Conservation (phyloP, 1,284 basidiomycete species). For the Wallemia hederae region DNA sequence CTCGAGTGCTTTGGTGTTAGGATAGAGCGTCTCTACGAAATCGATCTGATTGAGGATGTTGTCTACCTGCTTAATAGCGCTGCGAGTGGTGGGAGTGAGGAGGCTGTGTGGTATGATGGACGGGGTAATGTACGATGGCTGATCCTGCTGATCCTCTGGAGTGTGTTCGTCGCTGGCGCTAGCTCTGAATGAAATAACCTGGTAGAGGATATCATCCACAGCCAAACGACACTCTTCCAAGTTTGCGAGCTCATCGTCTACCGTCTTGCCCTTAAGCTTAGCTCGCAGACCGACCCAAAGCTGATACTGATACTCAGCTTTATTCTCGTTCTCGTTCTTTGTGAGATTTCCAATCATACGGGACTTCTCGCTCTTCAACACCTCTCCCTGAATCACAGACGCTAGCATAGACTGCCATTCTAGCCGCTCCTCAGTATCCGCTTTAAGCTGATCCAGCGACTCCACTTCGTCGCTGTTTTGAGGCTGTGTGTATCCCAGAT, state of each 20-base stretch:
- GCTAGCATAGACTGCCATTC: slow-evolving; percentile 88
- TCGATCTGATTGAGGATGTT: slow-evolving; percentile 48
- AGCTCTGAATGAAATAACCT: slow-evolving; percentile 43
- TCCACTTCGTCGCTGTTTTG: background rate
- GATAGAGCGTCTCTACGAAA: slow-evolving; percentile 60
- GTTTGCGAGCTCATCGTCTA: slow-evolving; percentile 50
- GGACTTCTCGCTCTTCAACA: slow-evolving; percentile 70
- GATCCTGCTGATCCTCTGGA: background rate
- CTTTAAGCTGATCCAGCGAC: slow-evolving; percentile 2
- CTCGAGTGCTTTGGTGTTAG: slow-evolving; percentile 47
- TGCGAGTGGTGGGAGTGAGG: slow-evolving; percentile 4
- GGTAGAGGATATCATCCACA: slow-evolving; percentile 55
- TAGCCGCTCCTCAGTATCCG: slow-evolving; percentile 27
- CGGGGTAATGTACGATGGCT: slow-evolving; percentile 7
- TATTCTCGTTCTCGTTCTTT: slow-evolving; percentile 21
- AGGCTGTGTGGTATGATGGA: slow-evolving; percentile 18
- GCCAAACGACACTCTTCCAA: slow-evolving; percentile 55
- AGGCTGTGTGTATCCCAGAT: slow-evolving; percentile 2
- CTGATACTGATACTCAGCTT: slow-evolving; percentile 27
- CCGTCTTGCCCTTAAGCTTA: slow-evolving; percentile 43
- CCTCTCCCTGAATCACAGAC: slow-evolving; percentile 70
- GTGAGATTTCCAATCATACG: slow-evolving; percentile 41
- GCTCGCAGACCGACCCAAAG: slow-evolving; percentile 81
- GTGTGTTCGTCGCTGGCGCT: slow-evolving; percentile 19
- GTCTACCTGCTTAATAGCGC: slow-evolving; percentile 38